Conservation (phyloP, 495 filamentous ascomycete genomes). For the Sporormia fimetaria region DNA sequence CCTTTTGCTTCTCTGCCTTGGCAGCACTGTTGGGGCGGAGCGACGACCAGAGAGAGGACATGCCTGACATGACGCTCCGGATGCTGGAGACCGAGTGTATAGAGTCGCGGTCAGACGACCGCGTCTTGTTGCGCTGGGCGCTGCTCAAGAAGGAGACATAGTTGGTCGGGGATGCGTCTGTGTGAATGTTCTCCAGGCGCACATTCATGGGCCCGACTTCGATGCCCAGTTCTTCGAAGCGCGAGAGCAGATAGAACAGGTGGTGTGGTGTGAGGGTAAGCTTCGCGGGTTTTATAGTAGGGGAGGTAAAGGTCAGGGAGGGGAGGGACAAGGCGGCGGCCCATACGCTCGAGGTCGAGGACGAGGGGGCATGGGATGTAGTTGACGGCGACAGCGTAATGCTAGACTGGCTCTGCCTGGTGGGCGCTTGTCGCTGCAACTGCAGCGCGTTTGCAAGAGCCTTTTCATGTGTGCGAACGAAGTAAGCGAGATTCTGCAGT, state of each 20-base stretch:
- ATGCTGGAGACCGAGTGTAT: conserved; percentile 94
- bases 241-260: conserved; percentile 87
- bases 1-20: conserved; percentile 77
- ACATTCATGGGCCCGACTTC: conserved; percentile 92
- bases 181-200: conserved; percentile 84
- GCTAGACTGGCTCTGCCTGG: conserved; percentile 48
- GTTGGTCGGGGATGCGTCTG: conserved; percentile 70
- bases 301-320: conserved; percentile 70
- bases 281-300: conserved; percentile 76
- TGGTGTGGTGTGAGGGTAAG: conserved; percentile 93
- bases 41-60: conserved; percentile 84
- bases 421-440: conserved; percentile 53
- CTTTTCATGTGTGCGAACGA: conserved; percentile 94
- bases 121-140: conserved; percentile 59
- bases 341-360: conserved; percentile 50
- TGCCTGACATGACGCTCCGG: conserved; percentile 91
- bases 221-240: conserved; percentile 86
- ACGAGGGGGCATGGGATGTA: conserved; percentile 36
- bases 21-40: conserved; percentile 65
- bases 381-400: conserved; percentile 33
- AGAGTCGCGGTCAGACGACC: conserved; percentile 72
- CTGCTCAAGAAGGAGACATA: conserved; percentile 94
- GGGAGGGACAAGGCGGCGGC: conserved; percentile 79
- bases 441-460: conserved; percentile 93
- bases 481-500: conserved; percentile 75